Evolutionary conservation across 73 alveolate genomes (phyloP), one percentile per base, ranked within the genome.

Genomic region (Paramecium sexaurelia): DNA sequence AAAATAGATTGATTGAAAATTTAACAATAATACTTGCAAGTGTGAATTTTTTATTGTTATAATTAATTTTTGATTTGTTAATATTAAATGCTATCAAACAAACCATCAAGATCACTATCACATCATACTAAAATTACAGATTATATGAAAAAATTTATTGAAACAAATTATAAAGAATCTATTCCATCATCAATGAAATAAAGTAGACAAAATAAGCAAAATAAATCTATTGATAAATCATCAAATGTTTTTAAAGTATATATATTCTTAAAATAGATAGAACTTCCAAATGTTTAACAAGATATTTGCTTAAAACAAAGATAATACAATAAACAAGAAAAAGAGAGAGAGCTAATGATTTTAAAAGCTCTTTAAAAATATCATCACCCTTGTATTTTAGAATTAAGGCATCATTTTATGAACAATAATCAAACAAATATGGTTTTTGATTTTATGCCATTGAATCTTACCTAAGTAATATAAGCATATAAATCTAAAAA

Each of bases 341-440:
- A 69, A 29, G 85, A 69, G 13, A 69, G 85, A 69, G 85, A 69
- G 39, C 19, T 27, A 27, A 13, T 69, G 61, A 69, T 69, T 69
- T 32, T 69, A 36, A 32, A 69, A 29, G 85, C 85, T 10, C 26
- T 69, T 15, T 6, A 27, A 32, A 35, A 69, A 10, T 32, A 32
- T 32, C 39, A 35, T 27, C 85, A 69, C 26, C 85, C 85, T 10
- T 32, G 55, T 27, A 69, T 69, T 69, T 8, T 69, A 27, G 47
- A 69, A 35, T 3, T 69, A 15, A 27, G 55, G 5, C 85, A 69
- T 69, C 85, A 69, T 13, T 69, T 69, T 69, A 32, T 32, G 55
- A 35, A 69, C 15, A 69, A 32, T 32, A 69, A 69, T 69, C 32
- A 27, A 19, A 69, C 55, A 6, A 69, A 69, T 32, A 13, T 69